phyloP scores from a whole-genome alignment of 805 yeast genomes.

The Debaryomyces hansenii region DNA sequence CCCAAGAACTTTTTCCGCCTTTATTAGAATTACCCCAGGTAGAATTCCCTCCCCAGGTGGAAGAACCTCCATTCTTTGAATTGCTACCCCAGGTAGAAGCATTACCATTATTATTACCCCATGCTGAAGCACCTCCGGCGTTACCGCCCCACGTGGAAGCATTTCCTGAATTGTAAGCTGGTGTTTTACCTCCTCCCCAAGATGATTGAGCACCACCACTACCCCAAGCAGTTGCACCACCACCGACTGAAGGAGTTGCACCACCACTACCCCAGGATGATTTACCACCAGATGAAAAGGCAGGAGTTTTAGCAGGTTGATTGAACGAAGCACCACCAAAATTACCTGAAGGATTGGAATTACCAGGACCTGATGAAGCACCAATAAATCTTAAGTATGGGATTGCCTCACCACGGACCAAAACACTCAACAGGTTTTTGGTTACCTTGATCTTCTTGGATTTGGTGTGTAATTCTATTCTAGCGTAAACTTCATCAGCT shows the following conservation, averaged over 20 bases:
- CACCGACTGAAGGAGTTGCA: conserved; percentile 23
- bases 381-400: conserved; percentile 81
- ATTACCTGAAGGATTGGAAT: conserved; percentile 1
- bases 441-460: conserved; percentile 83
- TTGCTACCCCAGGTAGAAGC: conserved; percentile 27
- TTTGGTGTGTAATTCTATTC: conserved; percentile 92
- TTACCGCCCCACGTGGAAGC: conserved; percentile 30
- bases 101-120: conserved; percentile 45
- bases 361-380: conserved; percentile 22
- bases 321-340: conserved; percentile 6
- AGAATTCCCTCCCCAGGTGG: conserved; percentile 48
- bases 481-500: conserved; percentile 86
- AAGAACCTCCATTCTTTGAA: conserved; percentile 16
- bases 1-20: conserved; percentile 14
- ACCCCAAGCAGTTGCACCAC: conserved; percentile 45
- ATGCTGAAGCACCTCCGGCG: conserved; percentile 50
- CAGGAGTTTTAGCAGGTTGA: conserved; percentile 22
- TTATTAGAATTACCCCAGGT: conserved; percentile 26
- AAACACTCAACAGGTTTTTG: conserved; percentile 73
- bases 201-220: conserved; percentile 22
- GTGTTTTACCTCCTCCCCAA: conserved; percentile 44
- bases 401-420: conserved; percentile 65
- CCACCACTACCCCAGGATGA: conserved; percentile 51
- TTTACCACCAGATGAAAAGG: conserved; percentile 43
- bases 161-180: conserved; percentile 19